These are phyloP conservation scores for Ceratocystis cubensis DNA, from an alignment of 2,329 filamentous ascomycete genomes.

Conservation along the genomic window DNA sequence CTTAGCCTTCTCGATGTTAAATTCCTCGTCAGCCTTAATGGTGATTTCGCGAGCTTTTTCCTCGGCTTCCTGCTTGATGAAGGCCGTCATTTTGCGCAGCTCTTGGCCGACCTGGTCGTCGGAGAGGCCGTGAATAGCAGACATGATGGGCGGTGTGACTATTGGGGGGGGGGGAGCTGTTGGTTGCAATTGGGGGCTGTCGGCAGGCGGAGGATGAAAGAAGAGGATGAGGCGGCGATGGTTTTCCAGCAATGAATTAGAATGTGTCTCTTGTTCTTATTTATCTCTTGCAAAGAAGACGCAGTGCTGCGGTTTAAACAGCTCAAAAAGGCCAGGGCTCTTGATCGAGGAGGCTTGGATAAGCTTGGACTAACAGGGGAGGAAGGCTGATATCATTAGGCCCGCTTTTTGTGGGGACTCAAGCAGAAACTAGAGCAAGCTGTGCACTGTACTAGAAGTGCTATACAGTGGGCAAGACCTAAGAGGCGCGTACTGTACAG, in stretches of 20 bases:
- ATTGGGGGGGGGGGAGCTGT: neutral
- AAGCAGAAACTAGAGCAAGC: neutral
- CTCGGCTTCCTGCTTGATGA: conserved; percentile 96
- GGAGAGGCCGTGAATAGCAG: conserved; percentile 68
- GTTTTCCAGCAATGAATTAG: neutral
- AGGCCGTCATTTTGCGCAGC: conserved; percentile 99
- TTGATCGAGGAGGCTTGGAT: neutral
- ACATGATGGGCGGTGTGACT: conserved; percentile 24
- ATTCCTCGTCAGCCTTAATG: conserved; percentile 97
- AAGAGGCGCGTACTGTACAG: no score
- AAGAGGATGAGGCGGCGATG: neutral
- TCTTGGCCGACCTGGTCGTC: conserved; percentile 98
- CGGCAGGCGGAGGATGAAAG: neutral
- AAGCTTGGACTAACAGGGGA: neutral
- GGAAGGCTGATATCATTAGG: conserved; percentile 7
- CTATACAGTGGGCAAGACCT: no score
- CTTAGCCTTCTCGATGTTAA: conserved; percentile 97
- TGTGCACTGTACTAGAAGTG: no score
- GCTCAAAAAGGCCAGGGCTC: conserved; percentile 6
- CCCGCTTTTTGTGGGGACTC: neutral
- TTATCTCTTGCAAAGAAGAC: neutral
- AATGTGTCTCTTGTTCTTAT: neutral
- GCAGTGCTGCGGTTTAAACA: neutral
- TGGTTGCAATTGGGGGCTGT: neutral
- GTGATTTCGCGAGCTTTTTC: conserved; percentile 97